Base-by-base conservation (phyloP, 805 yeast species). In the Candida sakaeoensis region DNA sequence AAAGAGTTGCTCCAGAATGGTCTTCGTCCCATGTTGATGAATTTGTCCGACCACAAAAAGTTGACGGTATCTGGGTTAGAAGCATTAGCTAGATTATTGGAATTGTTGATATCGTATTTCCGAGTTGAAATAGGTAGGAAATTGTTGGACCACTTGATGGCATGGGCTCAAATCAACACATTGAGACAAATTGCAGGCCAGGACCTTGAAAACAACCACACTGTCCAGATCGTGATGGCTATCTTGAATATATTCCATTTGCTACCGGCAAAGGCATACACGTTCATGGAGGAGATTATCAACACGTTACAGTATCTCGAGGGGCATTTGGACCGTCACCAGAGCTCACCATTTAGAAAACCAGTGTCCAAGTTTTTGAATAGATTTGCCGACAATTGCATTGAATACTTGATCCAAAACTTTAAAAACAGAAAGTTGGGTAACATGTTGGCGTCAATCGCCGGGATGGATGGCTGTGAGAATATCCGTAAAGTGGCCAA, bases 101-200 rank as follows among this genome's bases (percentile, higher is more conserved):
- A 91, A 54, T 68, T 95, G 16, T 68, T 93, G 48, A 89, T 91
- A 25, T 87, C 95, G 3, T 91, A 93, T 54, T 93, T 93, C 71
- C 85, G 95, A 57, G 97, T 95, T 14, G 99, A 93, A 58, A 91
- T 93, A 49, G 99, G 99, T 23, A 76, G 89, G 36, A 93, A 93
- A 53, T 65, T 93, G 37, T 72, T 95, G 23, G 98, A 93, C 55
- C 99, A 93, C 61, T 69, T 93, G 48, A 84, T 82, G 76, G 96
- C 97, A 0, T 90, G 96, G 95, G 95, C 97, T 0, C 90, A 86
- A 51, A 87, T 93, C 2, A 76, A 77, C 21, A 77, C 85, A 1
- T 60, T 95, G 28, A 80, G 88, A 41, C 78, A 80, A 46, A 75
- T 86, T 31, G 82, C 96, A 1, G 81, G 82, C 4, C 87, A 82